Percentiles rank a stretch among this genome's conserved stretches.
These are phyloP conservation scores for Sordariomycetes sp. DNA, from an alignment of 2,329 filamentous ascomycete species.

Conservation along the genomic window DNA sequence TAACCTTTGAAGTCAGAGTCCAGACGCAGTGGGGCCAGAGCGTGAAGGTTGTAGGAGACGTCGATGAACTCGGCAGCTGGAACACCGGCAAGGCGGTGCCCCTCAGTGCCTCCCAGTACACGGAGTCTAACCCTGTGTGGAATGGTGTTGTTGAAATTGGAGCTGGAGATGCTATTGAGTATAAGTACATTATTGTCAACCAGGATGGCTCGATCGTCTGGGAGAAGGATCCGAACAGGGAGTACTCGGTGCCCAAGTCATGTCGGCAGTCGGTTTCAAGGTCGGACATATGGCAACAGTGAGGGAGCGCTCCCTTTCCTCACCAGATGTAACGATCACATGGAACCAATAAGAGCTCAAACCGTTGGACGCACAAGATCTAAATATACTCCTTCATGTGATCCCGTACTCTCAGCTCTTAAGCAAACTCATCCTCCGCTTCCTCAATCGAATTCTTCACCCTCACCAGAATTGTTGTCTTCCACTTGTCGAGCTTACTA, in stretches of 20 bases:
- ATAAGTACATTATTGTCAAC: constrained; percentile 59
- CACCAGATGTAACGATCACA: too few relatives aligned
- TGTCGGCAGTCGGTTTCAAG: constrained; percentile 16
- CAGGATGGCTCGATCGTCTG: constrained; percentile 46
- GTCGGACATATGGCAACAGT: constrained; percentile 20
- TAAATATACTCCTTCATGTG: not conserved
- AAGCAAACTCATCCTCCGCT: constrained; percentile 14
- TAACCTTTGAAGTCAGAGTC: constrained; percentile 53
- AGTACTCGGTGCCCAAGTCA: constrained; percentile 19
- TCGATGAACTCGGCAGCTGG: constrained; percentile 54
- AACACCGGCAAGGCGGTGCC: constrained; percentile 41
- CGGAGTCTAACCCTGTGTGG: constrained; percentile 52
- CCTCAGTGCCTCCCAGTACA: constrained; percentile 52
- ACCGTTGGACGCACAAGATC: too few relatives aligned
- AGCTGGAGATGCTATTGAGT: constrained; percentile 48
- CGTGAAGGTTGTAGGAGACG: constrained; percentile 55
- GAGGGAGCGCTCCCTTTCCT: too few relatives aligned
- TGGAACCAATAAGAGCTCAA: too few relatives aligned
- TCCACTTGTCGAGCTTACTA: constrained; percentile 94
- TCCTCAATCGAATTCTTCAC: constrained; percentile 77
- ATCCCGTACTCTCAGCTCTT: not conserved
- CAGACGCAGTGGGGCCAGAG: constrained; percentile 52
- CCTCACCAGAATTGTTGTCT: constrained; percentile 74
- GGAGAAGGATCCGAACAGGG: constrained; percentile 52
- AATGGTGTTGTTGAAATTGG: constrained; percentile 42